Conservation (phyloP, 768 basidiomycete genomes). For the Phylloporus arenicola region DNA sequence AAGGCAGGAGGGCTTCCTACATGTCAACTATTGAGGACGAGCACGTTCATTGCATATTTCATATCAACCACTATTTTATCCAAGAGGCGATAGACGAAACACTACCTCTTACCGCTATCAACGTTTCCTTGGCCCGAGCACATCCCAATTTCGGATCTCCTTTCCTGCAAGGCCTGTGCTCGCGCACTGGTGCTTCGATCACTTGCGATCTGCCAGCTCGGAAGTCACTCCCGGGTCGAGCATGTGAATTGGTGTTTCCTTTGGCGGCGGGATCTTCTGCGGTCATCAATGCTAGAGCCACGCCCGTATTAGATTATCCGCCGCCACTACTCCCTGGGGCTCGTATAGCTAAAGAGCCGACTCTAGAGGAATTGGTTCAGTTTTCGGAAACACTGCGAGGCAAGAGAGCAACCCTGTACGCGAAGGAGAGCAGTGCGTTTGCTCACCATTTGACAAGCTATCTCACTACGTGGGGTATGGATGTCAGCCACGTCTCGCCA, state of each 20-base stretch:
- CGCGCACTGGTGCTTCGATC: slow-evolving; percentile 49
- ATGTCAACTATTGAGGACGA: slow-evolving; percentile 26
- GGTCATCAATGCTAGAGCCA: slow-evolving; percentile 34
- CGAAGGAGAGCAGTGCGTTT: slow-evolving; percentile 81
- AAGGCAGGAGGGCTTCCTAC: slow-evolving; percentile 25
- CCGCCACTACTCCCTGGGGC: slow-evolving; percentile 45
- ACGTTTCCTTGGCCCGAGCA: too few relatives aligned
- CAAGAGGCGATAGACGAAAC: slow-evolving; percentile 15
- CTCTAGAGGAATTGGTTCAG: slow-evolving; percentile 65
- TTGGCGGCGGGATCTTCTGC: slow-evolving; percentile 56
- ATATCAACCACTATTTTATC: slow-evolving; percentile 48
- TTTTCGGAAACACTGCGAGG: slow-evolving; percentile 84
- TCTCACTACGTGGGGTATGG: slow-evolving; percentile 92
- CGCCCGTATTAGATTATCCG: slow-evolving; percentile 43
- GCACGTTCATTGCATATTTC: slow-evolving; percentile 52
- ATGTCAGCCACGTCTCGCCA: slow-evolving; percentile 73
- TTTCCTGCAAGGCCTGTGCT: slow-evolving; percentile 56
- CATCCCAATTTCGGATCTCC: slow-evolving; percentile 43
- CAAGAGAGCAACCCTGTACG: slow-evolving; percentile 78
- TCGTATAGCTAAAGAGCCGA: slow-evolving; percentile 62
- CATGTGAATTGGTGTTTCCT: slow-evolving; percentile 61
- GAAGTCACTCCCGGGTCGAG: slow-evolving; percentile 40
- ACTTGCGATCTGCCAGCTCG: slow-evolving; percentile 38
- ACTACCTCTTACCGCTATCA: slow-evolving; percentile 6
- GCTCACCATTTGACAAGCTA: slow-evolving; percentile 92